Evolutionary conservation across 805 yeast species (phyloP), one percentile per base, ranked within the genome.

Genomic region (Ogataea naganishii): DNA sequence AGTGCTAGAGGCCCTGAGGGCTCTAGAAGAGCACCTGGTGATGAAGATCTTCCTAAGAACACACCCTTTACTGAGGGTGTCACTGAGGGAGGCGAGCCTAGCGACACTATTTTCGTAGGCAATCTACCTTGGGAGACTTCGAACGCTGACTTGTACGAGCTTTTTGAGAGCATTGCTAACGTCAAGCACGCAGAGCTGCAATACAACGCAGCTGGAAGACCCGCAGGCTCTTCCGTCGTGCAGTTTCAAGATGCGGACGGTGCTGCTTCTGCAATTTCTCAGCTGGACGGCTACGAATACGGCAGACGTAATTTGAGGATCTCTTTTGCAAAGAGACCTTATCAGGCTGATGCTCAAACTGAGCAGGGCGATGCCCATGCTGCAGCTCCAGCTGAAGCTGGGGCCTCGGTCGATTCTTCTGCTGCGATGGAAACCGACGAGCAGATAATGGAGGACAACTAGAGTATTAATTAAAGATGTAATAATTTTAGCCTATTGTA

Each of bases 51-150:
- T 21, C 36, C 46, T 15, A 55, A 49, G 37, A 69, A 69, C 48
- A 49, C 74, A 22, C 75, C 63, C 7, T 82, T 85, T 52, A 73
- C 86, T 10, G 72, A 66, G 27, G 79, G 75, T 32, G 86, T 81
- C 24, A 44, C 51, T 7, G 82, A 80, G 2, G 60, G 65, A 26
- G 85, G 84, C 24, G 69, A 60, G 23, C 74, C 72, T 29, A 77
- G 75, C 29, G 70, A 63, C 20, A 64, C 71, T 14, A 69, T 89
- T 26, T 80, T 59, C 49, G 86, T 81, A 14, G 68, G 66, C 26
- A 89, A 89, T 60, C 63, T 89, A 48, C 97, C 97, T 18, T 84
- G 73, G 66, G 79, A 86, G 30, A 88, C 96, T n/a, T 73, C 85
- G 19, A 76, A 78, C 41, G 76, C 79, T 34, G 96, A 89, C 56